These are phyloP conservation scores for Verticillium albo-atrum DNA, from an alignment of 2,329 filamentous ascomycete genomes.

Conservation along the genomic window DNA sequence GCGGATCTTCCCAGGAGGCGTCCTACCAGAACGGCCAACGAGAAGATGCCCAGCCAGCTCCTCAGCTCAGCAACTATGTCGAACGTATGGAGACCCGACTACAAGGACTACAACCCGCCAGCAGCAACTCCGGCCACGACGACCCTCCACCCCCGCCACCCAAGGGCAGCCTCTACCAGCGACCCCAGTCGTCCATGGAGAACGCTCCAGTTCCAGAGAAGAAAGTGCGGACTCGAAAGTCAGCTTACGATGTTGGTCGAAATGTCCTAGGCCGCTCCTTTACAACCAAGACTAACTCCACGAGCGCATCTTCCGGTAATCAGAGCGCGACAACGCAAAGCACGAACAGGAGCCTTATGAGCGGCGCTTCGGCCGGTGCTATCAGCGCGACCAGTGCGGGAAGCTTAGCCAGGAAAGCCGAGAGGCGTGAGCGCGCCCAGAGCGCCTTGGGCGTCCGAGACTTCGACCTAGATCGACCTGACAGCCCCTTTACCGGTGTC, in stretches of 20 bases:
- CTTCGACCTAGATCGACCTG: slow-evolving; percentile 50
- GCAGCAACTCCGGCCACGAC: slow-evolving; percentile 40
- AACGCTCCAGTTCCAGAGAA: slow-evolving; percentile 32
- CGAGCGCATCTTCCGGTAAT: slow-evolving; percentile 69
- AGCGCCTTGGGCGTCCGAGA: slow-evolving; percentile 58
- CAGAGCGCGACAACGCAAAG: slow-evolving; percentile 71
- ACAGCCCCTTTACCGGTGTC: slow-evolving; percentile 68
- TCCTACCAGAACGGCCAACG: slow-evolving; percentile 34
- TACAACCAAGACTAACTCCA: slow-evolving; percentile 83
- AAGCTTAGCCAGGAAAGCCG: slow-evolving; percentile 76
- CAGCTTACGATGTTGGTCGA: slow-evolving; percentile 71
- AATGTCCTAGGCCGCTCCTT: slow-evolving; percentile 71
- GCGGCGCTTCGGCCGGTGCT: slow-evolving; percentile 80
- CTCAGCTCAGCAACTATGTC: slow-evolving; percentile 80
- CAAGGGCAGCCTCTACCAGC: slow-evolving; percentile 45
- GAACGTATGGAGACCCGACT: slow-evolving; percentile 86
- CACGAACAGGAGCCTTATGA: slow-evolving; percentile 88
- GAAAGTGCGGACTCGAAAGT: slow-evolving; percentile 62
- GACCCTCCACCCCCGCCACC: slow-evolving; percentile 61
- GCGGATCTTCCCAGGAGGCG: slow-evolving; percentile 45
- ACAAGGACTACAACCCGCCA: slow-evolving; percentile 61
- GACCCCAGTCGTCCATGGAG: slow-evolving; percentile 57
- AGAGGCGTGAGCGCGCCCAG: slow-evolving; percentile 44
- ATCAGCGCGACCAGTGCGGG: slow-evolving; percentile 95
- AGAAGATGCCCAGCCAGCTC: slow-evolving; percentile 51